A percentile compares a stretch with the other conserved stretches of the same genome.
Evolutionary conservation across 139 green algal species (phyloP).

Genomic region (Chlamydomonas sphaeroides): DNA sequence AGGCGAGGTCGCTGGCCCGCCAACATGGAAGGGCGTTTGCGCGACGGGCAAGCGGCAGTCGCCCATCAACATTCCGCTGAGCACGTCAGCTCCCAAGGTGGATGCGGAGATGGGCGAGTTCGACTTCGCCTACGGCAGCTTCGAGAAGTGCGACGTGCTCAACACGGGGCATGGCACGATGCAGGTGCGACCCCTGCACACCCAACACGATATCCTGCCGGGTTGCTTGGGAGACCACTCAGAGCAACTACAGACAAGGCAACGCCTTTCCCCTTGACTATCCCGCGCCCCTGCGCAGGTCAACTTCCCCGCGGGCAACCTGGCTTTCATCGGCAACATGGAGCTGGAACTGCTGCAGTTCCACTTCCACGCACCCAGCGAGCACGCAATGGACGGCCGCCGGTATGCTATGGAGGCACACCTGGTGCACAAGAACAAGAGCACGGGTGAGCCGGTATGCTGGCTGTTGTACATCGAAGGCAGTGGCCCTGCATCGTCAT

Average conservation of each 20-base stretch:
- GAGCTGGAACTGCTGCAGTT: slow-evolving; percentile 83
- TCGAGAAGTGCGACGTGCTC: slow-evolving; percentile 54
- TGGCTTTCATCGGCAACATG: slow-evolving; percentile 45
- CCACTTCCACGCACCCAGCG: slow-evolving; percentile 85
- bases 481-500: too few relatives aligned
- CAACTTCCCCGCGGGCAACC: slow-evolving; percentile 62
- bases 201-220: too few relatives aligned
- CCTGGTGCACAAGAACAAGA: slow-evolving; percentile 78
- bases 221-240: too few relatives aligned
- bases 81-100: slow-evolving; percentile 26
- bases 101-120: slow-evolving; percentile 51
- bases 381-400: slow-evolving; percentile 78
- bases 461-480: too few relatives aligned
- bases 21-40: slow-evolving; percentile 53
- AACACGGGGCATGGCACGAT: slow-evolving; percentile 83
- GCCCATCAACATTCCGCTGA: slow-evolving; percentile 59
- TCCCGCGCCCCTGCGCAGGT: slow-evolving; percentile 39
- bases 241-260: background rate
- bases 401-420: slow-evolving; percentile 82
- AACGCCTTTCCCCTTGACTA: background rate
- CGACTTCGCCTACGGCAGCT: slow-evolving; percentile 51
- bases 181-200: slow-evolving; percentile 71
- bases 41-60: slow-evolving; percentile 56
- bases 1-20: slow-evolving; percentile 36
- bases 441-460: slow-evolving; percentile 51